phyloP scores from a whole-genome alignment of 2,329 filamentous ascomycete species.

The Scytalidium lignicola region DNA sequence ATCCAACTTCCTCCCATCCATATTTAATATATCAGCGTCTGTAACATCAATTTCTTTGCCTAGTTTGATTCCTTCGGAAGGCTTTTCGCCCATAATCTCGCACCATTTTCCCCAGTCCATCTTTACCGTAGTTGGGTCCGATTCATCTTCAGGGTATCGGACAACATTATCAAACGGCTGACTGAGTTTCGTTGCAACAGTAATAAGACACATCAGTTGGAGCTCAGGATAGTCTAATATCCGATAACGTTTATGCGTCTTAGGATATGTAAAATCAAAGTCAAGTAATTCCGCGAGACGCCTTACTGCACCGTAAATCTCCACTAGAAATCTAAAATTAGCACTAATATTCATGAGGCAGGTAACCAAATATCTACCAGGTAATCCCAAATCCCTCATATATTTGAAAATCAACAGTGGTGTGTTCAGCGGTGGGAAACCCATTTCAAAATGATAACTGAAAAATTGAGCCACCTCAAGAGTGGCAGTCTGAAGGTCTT shows the following conservation, averaged over 20 bases:
- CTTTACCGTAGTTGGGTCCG: slow-evolving; percentile 52
- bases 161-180: slow-evolving; percentile 65
- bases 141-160: slow-evolving; percentile 42
- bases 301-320: slow-evolving; percentile 56
- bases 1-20: slow-evolving; percentile 60
- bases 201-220: slow-evolving; percentile 62
- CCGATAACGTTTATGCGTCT: slow-evolving; percentile 35
- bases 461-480: slow-evolving; percentile 60
- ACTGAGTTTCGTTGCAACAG: slow-evolving; percentile 73
- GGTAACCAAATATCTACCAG: slow-evolving; percentile 42
- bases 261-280: slow-evolving; percentile 54
- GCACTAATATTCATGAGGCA: background rate
- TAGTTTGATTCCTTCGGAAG: slow-evolving; percentile 27
- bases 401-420: slow-evolving; percentile 64
- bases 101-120: slow-evolving; percentile 74
- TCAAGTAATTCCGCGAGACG: slow-evolving; percentile 38
- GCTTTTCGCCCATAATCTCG: slow-evolving; percentile 35
- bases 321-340: slow-evolving; percentile 42
- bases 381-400: slow-evolving; percentile 67
- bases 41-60: slow-evolving; percentile 48
- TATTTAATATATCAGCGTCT: slow-evolving; percentile 56
- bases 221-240: slow-evolving; percentile 67
- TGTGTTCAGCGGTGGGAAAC: slow-evolving; percentile 68
- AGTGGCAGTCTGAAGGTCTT: slow-evolving; percentile 60
- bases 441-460: slow-evolving; percentile 61